Conservation (phyloP, 1,139 yeast species). For the Wickerhamomyces sp. region DNA sequence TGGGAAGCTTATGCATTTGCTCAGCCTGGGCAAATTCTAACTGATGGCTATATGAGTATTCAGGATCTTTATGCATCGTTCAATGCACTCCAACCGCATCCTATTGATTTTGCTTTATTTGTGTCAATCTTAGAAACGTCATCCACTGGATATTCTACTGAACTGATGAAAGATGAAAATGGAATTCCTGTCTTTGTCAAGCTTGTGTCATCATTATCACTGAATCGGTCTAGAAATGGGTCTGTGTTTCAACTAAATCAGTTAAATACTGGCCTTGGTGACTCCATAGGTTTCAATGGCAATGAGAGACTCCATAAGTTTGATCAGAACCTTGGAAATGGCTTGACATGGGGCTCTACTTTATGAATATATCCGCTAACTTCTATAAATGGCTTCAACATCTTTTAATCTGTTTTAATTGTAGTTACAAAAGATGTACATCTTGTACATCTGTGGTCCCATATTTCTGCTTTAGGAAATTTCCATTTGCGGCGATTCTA, state of each 20-base stretch:
- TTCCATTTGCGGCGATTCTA: no score
- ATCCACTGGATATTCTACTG: slow-evolving; percentile 5
- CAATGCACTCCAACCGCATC: slow-evolving; percentile 3
- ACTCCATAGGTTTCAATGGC: not conserved
- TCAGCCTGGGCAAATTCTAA: slow-evolving; percentile 2
- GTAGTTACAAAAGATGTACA: no score
- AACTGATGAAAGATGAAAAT: slow-evolving; percentile 3
- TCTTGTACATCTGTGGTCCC: no score
- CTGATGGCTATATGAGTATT: slow-evolving; percentile 8
- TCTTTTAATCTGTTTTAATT: no score
- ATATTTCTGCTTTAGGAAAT: no score
- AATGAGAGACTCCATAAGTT: not conserved
- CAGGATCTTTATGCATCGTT: slow-evolving; percentile 6
- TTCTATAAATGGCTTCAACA: no score
- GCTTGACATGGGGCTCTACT: slow-evolving; percentile 2
- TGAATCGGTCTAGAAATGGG: not conserved
- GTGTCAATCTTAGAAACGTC: slow-evolving; percentile 5
- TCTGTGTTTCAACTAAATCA: slow-evolving; percentile 1
- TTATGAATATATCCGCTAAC: no score
- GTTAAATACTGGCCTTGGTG: not conserved
- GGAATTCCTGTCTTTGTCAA: slow-evolving; percentile 8
- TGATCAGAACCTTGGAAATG: not conserved
- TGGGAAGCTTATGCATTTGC: slow-evolving; percentile 10
- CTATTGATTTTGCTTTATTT: slow-evolving; percentile 5
- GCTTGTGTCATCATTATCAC: not conserved